phyloP scores from a whole-genome alignment of 2,329 filamentous ascomycete species.

The Fusarium sp. region DNA sequence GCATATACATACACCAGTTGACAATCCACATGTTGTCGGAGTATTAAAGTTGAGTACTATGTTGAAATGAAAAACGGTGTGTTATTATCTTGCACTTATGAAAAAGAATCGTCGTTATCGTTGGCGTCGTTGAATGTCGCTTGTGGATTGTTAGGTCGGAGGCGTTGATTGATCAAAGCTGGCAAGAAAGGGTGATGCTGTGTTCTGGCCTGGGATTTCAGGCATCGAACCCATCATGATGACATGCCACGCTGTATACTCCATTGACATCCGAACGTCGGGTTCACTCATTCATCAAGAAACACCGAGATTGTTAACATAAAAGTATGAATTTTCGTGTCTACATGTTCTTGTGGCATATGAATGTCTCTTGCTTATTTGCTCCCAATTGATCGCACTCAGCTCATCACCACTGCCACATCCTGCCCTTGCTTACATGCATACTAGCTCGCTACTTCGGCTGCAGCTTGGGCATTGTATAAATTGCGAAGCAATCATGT shows the following conservation, averaged over 20 bases:
- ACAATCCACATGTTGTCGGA: slow-evolving; percentile 84
- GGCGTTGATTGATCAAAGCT: slow-evolving; percentile 46
- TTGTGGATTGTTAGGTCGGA: slow-evolving; percentile 40
- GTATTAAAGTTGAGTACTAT: slow-evolving; percentile 42
- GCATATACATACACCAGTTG: slow-evolving; percentile 84
- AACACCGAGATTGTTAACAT: not conserved
- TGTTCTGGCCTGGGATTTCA: slow-evolving; percentile 42
- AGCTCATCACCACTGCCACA: too few species aligned
- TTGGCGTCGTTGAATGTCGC: slow-evolving; percentile 43
- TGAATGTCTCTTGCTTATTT: too few species aligned
- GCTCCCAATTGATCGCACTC: too few species aligned
- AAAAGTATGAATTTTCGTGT: not conserved
- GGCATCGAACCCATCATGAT: slow-evolving; percentile 39
- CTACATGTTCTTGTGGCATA: too few species aligned
- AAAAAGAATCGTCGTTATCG: slow-evolving; percentile 43
- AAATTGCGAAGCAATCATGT: too few species aligned
- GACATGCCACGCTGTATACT: slow-evolving; percentile 40
- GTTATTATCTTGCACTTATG: slow-evolving; percentile 25
- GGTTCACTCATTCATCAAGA: not conserved
- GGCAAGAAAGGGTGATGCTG: slow-evolving; percentile 47
- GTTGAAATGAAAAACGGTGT: slow-evolving; percentile 34
- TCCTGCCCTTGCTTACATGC: too few species aligned
- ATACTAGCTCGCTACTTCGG: too few species aligned
- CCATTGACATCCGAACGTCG: slow-evolving; percentile 8
- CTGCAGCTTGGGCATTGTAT: too few species aligned